Evolutionary conservation across 1,284 basidiomycete species (phyloP), one percentile per base, ranked within the genome.

Genomic region (Cystobasidiaceae sp.): DNA sequence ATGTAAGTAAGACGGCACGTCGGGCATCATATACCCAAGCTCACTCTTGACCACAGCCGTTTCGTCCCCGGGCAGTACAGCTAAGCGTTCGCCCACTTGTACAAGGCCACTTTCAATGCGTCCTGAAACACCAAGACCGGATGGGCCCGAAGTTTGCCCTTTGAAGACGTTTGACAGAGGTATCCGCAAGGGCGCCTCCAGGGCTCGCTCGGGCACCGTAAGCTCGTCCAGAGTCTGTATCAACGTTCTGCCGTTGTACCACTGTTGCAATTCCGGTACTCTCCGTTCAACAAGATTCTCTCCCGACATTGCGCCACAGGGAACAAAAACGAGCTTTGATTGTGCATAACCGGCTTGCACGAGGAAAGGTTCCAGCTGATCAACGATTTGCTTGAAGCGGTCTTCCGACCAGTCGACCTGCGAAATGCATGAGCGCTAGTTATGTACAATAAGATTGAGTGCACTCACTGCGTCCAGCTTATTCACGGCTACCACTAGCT

Each of bases 111-210:
- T 85, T 66, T 87, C 88, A 33, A 98, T 79, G 34, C 93, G 81
- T n/a, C 94, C 96, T 25, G 87, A 84, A 0, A 96, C 85, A 1
- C 86, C 89, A 0, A 86, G 84, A 17, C 90, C 90, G 0, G 81
- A 81, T 2, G 82, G 80, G 8, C 82, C 77, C 3, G 89, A 86
- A 6, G 87, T 84, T 72, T 88, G 85, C 25, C 72, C 89, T 76
- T 87, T 92, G 82, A 96, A 98, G 2, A 97, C 90, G 75, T 98
- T 98, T 13, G 91, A 89, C 21, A 98, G 84, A 0, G 94, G 94
- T 62, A 97, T 82, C 23, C 96, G 84, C 37, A 97, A 77, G 0
- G 93, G 87, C 0, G 85, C 82, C 83, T 82, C 64, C 93, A 84
- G 57, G 90, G 87, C 46, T 82, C 19, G 48, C 27, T 50, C 25